Percentiles rank a stretch among this genome's conserved stretches.
These are phyloP conservation scores for Cicer arietinum DNA, from an alignment of 306 rosid species.

Conservation along the genomic window DNA sequence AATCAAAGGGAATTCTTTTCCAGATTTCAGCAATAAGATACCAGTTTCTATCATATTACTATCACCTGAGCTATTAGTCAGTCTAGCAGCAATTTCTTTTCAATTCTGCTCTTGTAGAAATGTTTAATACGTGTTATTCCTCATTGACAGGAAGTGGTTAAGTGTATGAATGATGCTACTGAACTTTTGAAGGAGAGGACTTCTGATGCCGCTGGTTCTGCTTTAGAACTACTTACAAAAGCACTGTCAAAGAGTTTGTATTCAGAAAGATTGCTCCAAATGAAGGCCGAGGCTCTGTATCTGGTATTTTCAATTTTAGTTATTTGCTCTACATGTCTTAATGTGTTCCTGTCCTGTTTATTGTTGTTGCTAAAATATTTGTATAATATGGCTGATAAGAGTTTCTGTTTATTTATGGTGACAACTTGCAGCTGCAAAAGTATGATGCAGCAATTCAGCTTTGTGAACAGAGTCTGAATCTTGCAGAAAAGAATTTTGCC, in stretches of 20 bases:
- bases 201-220: slow-evolving; percentile 67
- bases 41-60: slow-evolving; percentile 16
- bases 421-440: slow-evolving; percentile 67
- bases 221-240: slow-evolving; percentile 69
- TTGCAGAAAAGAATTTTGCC: slow-evolving; percentile 76
- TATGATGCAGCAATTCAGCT: slow-evolving; percentile 78
- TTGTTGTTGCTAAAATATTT: slow-evolving; percentile 6
- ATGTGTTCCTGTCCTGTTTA: background rate
- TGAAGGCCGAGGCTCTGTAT: slow-evolving; percentile 89
- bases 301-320: slow-evolving; percentile 56
- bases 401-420: slow-evolving; percentile 44
- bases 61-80: slow-evolving; percentile 6
- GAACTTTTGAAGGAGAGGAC: slow-evolving; percentile 71
- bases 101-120: slow-evolving; percentile 27
- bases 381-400: slow-evolving; percentile 36
- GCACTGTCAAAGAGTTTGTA: slow-evolving; percentile 72
- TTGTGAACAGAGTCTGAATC: slow-evolving; percentile 71
- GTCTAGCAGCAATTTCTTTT: slow-evolving; percentile 30
- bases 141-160: slow-evolving; percentile 70
- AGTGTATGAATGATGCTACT: slow-evolving; percentile 56
- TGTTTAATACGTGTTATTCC: slow-evolving; percentile 38
- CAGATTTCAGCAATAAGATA: background rate
- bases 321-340: slow-evolving; percentile 36
- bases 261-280: slow-evolving; percentile 86
- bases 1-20: background rate